Evolutionary conservation across 2,329 filamentous ascomycete genomes (phyloP).

Genomic region (Monosporascus cannonballus): DNA sequence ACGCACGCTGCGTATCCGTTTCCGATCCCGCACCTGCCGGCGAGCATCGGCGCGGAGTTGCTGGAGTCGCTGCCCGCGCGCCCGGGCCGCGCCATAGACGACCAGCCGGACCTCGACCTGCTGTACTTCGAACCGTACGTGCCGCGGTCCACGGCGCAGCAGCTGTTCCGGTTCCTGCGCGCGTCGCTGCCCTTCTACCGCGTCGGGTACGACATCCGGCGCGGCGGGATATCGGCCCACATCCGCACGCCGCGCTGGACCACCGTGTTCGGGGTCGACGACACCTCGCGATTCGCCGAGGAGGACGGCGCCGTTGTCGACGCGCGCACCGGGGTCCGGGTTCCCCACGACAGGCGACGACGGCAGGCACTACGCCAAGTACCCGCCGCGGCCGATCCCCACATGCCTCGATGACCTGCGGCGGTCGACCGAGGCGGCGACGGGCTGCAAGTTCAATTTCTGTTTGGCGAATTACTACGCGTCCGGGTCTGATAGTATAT

Average conservation of each 20-base stretch:
- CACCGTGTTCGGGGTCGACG: conserved; percentile 53
- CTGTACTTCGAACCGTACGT: conserved; percentile 73
- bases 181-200: conserved; percentile 69
- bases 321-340: conserved; percentile 31
- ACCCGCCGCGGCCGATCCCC: conserved; percentile 63
- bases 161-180: conserved; percentile 66
- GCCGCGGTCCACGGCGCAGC: conserved; percentile 44
- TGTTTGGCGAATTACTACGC: conserved; percentile 80
- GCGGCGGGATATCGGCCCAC: conserved; percentile 54
- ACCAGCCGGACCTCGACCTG: conserved; percentile 66
- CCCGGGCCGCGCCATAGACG: conserved; percentile 50
- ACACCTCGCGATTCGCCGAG: conserved; percentile 54
- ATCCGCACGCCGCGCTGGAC: conserved; percentile 57
- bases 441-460: conserved; percentile 67
- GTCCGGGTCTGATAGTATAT: conserved; percentile 69
- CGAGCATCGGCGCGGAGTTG: conserved; percentile 32
- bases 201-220: conserved; percentile 66
- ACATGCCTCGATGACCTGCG: conserved; percentile 61
- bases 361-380: conserved; percentile 44
- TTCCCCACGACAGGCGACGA: conserved; percentile 38
- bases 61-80: conserved; percentile 39
- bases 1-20: conserved; percentile 44
- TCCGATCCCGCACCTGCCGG: conserved; percentile 39
- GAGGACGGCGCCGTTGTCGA: conserved; percentile 36
- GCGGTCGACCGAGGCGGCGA: conserved; percentile 57